Base-by-base conservation (phyloP, 768 basidiomycete species). In the Boletus insuetus region DNA sequence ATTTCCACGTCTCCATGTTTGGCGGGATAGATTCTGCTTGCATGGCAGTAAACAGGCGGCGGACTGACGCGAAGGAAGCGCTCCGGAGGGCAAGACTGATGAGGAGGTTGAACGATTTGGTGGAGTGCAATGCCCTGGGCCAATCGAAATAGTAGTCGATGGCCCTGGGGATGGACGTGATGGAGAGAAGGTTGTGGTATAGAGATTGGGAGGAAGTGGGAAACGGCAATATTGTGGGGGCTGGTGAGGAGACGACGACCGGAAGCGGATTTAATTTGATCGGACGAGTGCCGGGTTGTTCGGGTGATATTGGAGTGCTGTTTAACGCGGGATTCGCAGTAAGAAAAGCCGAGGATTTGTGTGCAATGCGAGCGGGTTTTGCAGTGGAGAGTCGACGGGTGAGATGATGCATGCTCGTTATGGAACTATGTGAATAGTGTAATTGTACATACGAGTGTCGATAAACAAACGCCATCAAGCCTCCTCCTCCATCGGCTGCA, bases 1-100 rank as follows among this genome's bases (percentile, higher is more conserved):
- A 68, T 68, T 80, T 79, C 67, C 76, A 73, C 1, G 87, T 87
- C 61, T 85, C 81, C 46, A 77, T 53, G 65, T 86, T 77, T 34
- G 66, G 70, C 4, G 61, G 64, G 4, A 86, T 61, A 7, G 68
- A 62, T 29, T 76, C 76, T 26, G 62, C 58, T 20, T 69, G 68
- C 82, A 89, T 86, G 39, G 68, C 67, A 11, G 51, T 44, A 17
- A 89, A 67, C 44, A 90, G 69, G 45, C 70, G 68, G 29, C 59
- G 63, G 12, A 77, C 81, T 2, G 73, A 75, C 4, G 79, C 77
- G 55, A 78, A 82, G 41, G 76, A 74, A 4, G 76, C 73, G 54
- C 76, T 74, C 24, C 80, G 81, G 53, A 90, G 69, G 3, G 82
- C 79, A 34, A 84, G 65, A 29, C 61, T 51, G 41, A 80, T 70